Evolutionary conservation across 805 yeast genomes (phyloP), one percentile per base, ranked within the genome.

Genomic region (Tetrapisispora fleetii): DNA sequence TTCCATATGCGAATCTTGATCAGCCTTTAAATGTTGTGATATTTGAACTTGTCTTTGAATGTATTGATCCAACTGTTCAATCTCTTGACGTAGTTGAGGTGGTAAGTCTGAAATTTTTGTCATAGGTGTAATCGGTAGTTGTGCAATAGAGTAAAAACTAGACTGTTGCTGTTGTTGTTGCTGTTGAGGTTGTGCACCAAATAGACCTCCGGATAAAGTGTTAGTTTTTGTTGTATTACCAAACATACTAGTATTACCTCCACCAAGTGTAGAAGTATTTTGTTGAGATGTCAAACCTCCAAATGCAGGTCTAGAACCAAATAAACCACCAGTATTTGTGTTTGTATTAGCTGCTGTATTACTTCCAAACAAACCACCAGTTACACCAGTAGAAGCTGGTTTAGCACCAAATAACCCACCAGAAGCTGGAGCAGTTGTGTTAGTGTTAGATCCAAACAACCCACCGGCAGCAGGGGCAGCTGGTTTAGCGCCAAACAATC

Each of bases 51-150:
- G 95, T 35, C 77, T 77, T 58, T 81, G 84, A 44, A 85, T 82
- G 59, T 81, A 84, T 49, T 77, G 74, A 63, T 85, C 88, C 49
- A 85, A 67, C 53, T 81, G 80, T 62, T 81, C 85, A 36, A 85
- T 68, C 59, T 85, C 87, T 51, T 69, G 75, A 57, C 83, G 85
- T 48, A 81, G 67, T n/a, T 68, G 75, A n/a, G 78, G 82, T 2
- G 93, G 90, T 37, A 85, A 67, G 51, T 84, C 91, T 9, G 80
- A 79, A 10, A 85, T 84, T 45, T 84, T 75, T 0, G 91, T 82
- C 80, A 85, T 78, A 14, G 89, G 80, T 11, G 84, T 82, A 41
- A 85, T 69, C 4, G 75, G 72, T 46, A 69, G 61, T 49, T 70
- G 80, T 10, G 67, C 65, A 24, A 71, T 73, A 40, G 68, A 69